A percentile compares a stretch with the other conserved stretches of the same genome.
These are phyloP conservation scores for Chlorella sp. DNA, from an alignment of 139 green algal genomes.

Conservation along the genomic window DNA sequence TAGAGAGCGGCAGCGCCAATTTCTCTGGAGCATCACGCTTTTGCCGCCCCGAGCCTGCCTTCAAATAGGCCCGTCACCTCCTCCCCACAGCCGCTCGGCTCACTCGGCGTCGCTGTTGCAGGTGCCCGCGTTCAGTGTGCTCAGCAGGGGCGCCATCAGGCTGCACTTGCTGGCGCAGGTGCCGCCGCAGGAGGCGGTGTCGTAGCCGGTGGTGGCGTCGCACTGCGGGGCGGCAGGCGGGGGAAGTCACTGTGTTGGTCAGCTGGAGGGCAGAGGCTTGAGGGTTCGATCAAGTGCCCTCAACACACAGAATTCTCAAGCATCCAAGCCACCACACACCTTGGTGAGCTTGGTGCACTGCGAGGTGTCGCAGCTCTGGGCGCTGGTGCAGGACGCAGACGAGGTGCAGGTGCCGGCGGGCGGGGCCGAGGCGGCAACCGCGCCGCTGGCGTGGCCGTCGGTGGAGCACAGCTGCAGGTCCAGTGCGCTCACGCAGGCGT, in stretches of 20 bases:
- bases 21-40: too few species aligned
- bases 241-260: neutral
- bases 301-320: neutral
- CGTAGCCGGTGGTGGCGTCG: neutral
- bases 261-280: neutral
- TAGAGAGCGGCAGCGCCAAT: too few species aligned
- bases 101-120: neutral
- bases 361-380: conserved; percentile 1
- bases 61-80: neutral
- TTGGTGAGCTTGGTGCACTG: neutral
- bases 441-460: neutral
- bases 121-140: conserved; percentile 1
- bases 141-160: neutral
- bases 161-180: neutral
- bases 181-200: neutral
- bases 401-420: neutral
- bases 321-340: neutral
- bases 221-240: neutral
- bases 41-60: too few species aligned
- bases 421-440: neutral
- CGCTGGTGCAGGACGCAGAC: neutral
- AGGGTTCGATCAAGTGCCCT: neutral
- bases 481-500: neutral
- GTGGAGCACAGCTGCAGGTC: conserved; percentile 7
- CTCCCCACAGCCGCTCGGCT: neutral